These are phyloP conservation scores for Lachancea cidri DNA, from an alignment of 805 yeast genomes.

Conservation along the genomic window DNA sequence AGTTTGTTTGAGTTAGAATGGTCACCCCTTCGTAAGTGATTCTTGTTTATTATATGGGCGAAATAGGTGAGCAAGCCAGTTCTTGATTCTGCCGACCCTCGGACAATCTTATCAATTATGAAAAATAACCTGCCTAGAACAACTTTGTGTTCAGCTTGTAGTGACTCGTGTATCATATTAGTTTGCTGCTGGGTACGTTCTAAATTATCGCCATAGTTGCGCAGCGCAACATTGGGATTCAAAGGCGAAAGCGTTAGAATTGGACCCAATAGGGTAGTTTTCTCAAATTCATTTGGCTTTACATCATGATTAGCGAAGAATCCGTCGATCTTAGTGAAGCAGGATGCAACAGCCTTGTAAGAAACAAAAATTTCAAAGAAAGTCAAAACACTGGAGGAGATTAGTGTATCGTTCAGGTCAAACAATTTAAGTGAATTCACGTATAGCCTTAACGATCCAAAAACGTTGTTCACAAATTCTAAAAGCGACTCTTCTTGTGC, in stretches of 20 bases:
- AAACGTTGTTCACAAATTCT: slow-evolving; percentile 53
- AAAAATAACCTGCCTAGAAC: slow-evolving; percentile 59
- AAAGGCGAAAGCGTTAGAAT: slow-evolving; percentile 72
- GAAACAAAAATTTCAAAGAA: slow-evolving; percentile 53
- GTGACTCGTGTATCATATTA: slow-evolving; percentile 48
- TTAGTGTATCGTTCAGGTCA: slow-evolving; percentile 43
- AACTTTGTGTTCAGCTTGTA: slow-evolving; percentile 59
- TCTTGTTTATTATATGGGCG: slow-evolving; percentile 67
- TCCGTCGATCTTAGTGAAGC: slow-evolving; percentile 51
- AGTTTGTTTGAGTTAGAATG: slow-evolving; percentile 65
- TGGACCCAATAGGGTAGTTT: slow-evolving; percentile 68
- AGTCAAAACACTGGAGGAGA: slow-evolving; percentile 49
- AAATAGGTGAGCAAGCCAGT: slow-evolving; percentile 60
- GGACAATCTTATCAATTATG: slow-evolving; percentile 65
- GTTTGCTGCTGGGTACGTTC: slow-evolving; percentile 40
- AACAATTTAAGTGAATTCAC: slow-evolving; percentile 28
- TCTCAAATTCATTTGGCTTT: slow-evolving; percentile 52
- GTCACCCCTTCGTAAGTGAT: slow-evolving; percentile 83
- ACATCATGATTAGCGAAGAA: slow-evolving; percentile 44
- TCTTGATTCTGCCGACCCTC: slow-evolving; percentile 67
- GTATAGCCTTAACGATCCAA: slow-evolving; percentile 30
- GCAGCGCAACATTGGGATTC: slow-evolving; percentile 43
- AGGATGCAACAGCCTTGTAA: slow-evolving; percentile 56
- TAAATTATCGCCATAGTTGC: slow-evolving; percentile 39
- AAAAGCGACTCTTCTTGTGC: slow-evolving; percentile 60